phyloP scores from a whole-genome alignment of 1,284 basidiomycete genomes.

The Apiotrichum laibachii region DNA sequence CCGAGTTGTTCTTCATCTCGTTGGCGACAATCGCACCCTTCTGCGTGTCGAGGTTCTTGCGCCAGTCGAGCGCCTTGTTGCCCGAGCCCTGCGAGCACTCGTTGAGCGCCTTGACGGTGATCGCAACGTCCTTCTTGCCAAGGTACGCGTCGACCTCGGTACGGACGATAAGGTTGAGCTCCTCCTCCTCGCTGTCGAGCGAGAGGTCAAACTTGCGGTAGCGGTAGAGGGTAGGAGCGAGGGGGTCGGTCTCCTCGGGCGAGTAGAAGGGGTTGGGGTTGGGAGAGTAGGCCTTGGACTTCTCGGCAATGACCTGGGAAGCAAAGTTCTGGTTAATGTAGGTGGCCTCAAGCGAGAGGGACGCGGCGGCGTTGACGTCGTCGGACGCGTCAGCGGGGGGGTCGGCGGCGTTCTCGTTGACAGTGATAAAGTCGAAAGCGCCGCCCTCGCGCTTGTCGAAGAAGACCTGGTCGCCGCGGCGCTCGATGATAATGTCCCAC shows the following conservation, averaged over 20 bases:
- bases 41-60: slow-evolving; percentile 90
- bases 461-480: slow-evolving; percentile 90
- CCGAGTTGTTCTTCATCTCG: slow-evolving; percentile 99
- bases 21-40: slow-evolving; percentile 97
- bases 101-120: slow-evolving; percentile 93
- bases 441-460: slow-evolving; percentile 98
- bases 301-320: slow-evolving; percentile 88
- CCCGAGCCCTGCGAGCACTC: slow-evolving; percentile 79
- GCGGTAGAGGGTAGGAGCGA: slow-evolving; percentile 92
- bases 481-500: slow-evolving; percentile 96
- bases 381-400: slow-evolving; percentile 83
- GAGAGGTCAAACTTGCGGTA: slow-evolving; percentile 96
- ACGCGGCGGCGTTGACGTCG: slow-evolving; percentile 80
- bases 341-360: slow-evolving; percentile 92
- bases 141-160: slow-evolving; percentile 94
- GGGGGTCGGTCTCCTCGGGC: slow-evolving; percentile 86
- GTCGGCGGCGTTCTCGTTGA: slow-evolving; percentile 97
- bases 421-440: slow-evolving; percentile 92
- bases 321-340: slow-evolving; percentile 99
- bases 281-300: slow-evolving; percentile 57
- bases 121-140: slow-evolving; percentile 59
- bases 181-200: slow-evolving; percentile 75
- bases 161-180: slow-evolving; percentile 82
- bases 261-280: slow-evolving; percentile 96
- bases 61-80: slow-evolving; percentile 83